phyloP scores from a whole-genome alignment of 192 early-diverging fungal species.

The Anaeromyces robustus region DNA sequence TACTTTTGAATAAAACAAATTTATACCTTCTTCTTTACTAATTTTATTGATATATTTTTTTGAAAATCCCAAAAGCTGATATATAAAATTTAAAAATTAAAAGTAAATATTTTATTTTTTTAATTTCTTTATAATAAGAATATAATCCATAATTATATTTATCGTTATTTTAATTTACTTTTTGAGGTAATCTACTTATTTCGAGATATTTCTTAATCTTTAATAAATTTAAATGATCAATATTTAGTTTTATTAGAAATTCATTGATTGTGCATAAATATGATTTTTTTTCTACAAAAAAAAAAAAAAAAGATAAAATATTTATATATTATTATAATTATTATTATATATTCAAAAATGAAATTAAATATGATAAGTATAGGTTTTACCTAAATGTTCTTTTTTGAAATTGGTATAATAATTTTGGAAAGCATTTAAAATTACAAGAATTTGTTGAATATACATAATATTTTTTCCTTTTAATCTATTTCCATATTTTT shows the following conservation, averaged over 20 bases:
- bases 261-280: constrained; percentile 1
- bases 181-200: constrained; percentile 9
- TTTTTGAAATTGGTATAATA: neutral
- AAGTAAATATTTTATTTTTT: neutral
- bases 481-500: constrained; percentile 49
- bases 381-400: constrained; percentile 2
- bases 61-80: neutral
- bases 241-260: constrained; percentile 7
- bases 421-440: constrained; percentile 35
- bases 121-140: neutral
- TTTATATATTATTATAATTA: too few species aligned
- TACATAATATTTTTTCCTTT: constrained; percentile 56
- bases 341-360: too few species aligned
- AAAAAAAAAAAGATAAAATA: too few species aligned
- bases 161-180: neutral
- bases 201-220: constrained; percentile 12
- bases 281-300: neutral
- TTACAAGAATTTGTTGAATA: constrained; percentile 52
- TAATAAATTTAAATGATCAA: constrained; percentile 12
- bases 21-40: neutral
- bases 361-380: too few species aligned
- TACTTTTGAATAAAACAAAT: too few species aligned
- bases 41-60: neutral
- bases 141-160: too few species aligned
- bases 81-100: neutral